Conservation (phyloP, 164 flowering plant species). For the Dillenia turbinata region DNA sequence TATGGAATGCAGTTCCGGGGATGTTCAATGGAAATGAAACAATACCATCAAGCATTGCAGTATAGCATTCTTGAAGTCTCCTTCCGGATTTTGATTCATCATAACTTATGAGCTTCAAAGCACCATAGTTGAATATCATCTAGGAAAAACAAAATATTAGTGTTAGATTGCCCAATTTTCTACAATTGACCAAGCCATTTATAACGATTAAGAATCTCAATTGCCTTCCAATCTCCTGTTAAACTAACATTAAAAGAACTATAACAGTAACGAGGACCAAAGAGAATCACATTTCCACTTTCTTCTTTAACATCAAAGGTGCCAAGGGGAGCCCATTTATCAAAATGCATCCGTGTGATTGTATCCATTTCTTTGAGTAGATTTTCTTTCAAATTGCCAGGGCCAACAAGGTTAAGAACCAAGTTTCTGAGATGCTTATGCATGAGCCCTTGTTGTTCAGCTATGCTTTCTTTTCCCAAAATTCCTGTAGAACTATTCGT, state of each 20-base stretch:
- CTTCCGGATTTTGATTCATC: neutral
- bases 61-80: neutral
- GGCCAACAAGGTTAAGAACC: conserved; percentile 4
- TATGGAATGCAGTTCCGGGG: conserved; percentile 4
- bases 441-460: neutral
- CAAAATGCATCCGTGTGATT: neutral
- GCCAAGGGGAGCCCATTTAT: neutral
- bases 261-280: no score
- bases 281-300: neutral
- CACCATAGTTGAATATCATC: neutral
- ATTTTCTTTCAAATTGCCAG: conserved; percentile 1
- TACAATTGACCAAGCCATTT: no score
- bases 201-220: no score
- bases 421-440: conserved; percentile 1
- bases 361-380: neutral
- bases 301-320: neutral
- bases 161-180: no score
- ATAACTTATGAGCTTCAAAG: neutral
- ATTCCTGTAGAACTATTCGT: conserved; percentile 2
- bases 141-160: neutral
- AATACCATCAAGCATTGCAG: neutral
- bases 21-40: conserved; percentile 6
- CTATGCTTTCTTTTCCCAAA: no score
- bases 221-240: no score
- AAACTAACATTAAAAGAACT: neutral